Evolutionary conservation across 176 grass and related monocot species (phyloP).

Genomic region (Tillandsia leiboldiana): DNA sequence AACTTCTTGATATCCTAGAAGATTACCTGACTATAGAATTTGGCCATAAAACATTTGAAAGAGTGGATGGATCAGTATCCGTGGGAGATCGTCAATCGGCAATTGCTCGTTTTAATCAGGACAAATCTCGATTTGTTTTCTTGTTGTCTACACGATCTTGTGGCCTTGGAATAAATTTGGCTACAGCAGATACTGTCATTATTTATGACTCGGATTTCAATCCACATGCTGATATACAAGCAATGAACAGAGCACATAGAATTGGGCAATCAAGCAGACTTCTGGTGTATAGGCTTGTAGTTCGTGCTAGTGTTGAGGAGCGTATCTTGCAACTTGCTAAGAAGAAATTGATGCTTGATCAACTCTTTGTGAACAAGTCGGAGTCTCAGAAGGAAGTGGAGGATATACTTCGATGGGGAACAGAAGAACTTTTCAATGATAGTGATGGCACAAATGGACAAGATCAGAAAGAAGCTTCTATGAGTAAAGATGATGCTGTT

Average conservation of each 20-base stretch:
- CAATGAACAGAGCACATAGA: constrained; percentile 98
- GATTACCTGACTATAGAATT: constrained; percentile 83
- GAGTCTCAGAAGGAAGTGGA: constrained; percentile 95
- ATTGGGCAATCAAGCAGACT: constrained; percentile 97
- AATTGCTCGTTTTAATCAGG: constrained; percentile 92
- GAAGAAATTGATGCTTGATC: constrained; percentile 99
- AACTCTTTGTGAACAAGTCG: constrained; percentile 98
- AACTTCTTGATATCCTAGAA: constrained; percentile 97
- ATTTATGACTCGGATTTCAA: constrained; percentile 99
- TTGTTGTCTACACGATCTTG: constrained; percentile 93
- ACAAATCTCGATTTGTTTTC: constrained; percentile 96
- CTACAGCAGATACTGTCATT: constrained; percentile 94
- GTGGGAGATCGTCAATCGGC: constrained; percentile 83
- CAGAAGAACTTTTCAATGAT: constrained; percentile 87
- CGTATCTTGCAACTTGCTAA: constrained; percentile 97
- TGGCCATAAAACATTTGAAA: constrained; percentile 82
- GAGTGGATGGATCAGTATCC: constrained; percentile 92
- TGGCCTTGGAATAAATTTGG: constrained; percentile 98
- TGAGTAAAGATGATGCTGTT: constrained; percentile 25
- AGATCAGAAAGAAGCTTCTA: constrained; percentile 56
- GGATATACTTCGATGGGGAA: constrained; percentile 98
- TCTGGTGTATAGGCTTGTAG: constrained; percentile 96
- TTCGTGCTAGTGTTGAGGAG: constrained; percentile 95
- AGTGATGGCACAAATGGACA: constrained; percentile 39
- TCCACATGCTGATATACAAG: constrained; percentile 99